phyloP scores from a whole-genome alignment of 257 asterid species.

The Ajuga chamaepitys region DNA sequence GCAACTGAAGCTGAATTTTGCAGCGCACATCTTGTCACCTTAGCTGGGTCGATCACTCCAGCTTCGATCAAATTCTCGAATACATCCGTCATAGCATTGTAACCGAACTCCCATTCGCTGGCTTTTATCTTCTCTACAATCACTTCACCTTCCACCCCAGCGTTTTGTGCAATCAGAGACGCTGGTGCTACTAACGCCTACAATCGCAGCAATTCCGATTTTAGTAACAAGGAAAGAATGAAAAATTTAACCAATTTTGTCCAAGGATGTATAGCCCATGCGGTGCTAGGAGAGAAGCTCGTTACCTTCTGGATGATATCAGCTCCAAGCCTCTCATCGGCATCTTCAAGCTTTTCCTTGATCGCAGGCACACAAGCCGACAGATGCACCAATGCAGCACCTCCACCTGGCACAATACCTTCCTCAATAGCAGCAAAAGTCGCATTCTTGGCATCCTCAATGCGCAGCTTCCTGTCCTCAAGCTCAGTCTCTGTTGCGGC shows the following conservation, averaged over 20 bases:
- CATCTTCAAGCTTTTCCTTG: conserved; percentile 73
- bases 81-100: conserved; percentile 81
- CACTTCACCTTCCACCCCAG: conserved; percentile 96
- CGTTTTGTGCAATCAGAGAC: conserved; percentile 77
- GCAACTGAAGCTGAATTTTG: conserved; percentile 93
- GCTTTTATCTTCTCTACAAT: conserved; percentile 76
- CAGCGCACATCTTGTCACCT: conserved; percentile 86
- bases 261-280: too few species aligned
- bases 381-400: conserved; percentile 92
- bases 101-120: conserved; percentile 86
- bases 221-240: background rate
- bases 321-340: conserved; percentile 87
- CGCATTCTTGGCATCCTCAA: conserved; percentile 98
- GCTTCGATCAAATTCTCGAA: conserved; percentile 75
- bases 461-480: conserved; percentile 87
- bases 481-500: conserved; percentile 98
- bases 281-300: background rate
- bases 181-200: conserved; percentile 89
- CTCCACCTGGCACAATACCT: conserved; percentile 99
- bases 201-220: background rate
- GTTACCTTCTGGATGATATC: conserved; percentile 89
- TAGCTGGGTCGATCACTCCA: conserved; percentile 94
- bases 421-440: conserved; percentile 99
- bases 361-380: conserved; percentile 66
- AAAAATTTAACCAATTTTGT: too few species aligned